phyloP scores from a whole-genome alignment of 2,329 filamentous ascomycete genomes.

The Talaromyces sp. region DNA sequence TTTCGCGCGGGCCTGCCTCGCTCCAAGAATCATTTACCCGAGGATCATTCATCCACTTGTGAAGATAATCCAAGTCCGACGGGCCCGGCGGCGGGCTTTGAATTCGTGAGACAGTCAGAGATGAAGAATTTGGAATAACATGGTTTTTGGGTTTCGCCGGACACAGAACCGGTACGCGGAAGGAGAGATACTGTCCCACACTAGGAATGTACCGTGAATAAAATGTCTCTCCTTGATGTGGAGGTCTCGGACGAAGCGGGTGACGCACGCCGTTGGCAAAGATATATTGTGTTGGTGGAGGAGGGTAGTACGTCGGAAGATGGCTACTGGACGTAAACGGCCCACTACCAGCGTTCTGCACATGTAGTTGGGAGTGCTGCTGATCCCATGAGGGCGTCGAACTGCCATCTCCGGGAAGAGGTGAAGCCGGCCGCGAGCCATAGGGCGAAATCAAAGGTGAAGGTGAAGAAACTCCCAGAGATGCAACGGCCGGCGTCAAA shows the following conservation, averaged over 20 bases:
- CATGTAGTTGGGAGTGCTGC: constrained; percentile 22
- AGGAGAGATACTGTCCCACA: constrained; percentile 76
- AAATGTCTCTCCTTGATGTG: constrained; percentile 83
- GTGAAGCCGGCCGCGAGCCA: constrained; percentile 47
- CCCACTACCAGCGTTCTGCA: constrained; percentile 40
- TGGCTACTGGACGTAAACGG: constrained; percentile 80
- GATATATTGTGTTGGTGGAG: constrained; percentile 73
- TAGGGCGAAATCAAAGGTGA: constrained; percentile 40
- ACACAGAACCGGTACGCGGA: constrained; percentile 69
- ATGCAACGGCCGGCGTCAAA: constrained; percentile 53
- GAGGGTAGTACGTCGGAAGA: constrained; percentile 86
- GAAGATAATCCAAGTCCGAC: constrained; percentile 63
- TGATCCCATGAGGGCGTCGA: constrained; percentile 15
- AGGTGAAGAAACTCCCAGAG: constrained; percentile 42
- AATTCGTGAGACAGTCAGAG: constrained; percentile 35
- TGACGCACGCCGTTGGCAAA: constrained; percentile 76
- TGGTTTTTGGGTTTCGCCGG: constrained; percentile 41
- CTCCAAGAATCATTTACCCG: constrained; percentile 87
- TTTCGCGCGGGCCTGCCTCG: constrained; percentile 49
- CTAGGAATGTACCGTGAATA: constrained; percentile 85
- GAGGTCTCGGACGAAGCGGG: constrained; percentile 80
- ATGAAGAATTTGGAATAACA: constrained; percentile 21
- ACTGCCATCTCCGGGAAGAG: constrained; percentile 21
- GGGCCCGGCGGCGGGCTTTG: constrained; percentile 22
- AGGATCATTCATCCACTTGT: constrained; percentile 83